A percentile compares a stretch with the other conserved stretches of the same genome.
phyloP scores from a whole-genome alignment of 257 asterid genomes.

The Rhazya stricta region DNA sequence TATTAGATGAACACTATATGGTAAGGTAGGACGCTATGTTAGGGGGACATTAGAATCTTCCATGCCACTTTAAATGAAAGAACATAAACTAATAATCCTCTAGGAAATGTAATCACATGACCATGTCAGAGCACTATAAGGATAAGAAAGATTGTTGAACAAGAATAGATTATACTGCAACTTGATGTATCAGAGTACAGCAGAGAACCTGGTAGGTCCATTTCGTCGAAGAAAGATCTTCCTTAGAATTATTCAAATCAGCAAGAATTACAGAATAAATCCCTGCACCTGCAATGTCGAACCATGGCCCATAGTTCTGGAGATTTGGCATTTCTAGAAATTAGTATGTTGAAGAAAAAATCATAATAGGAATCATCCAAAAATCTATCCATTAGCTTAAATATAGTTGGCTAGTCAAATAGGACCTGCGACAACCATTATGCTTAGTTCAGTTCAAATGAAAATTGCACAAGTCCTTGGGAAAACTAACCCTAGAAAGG shows the following conservation, averaged over 20 bases:
- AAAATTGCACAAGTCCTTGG: neutral
- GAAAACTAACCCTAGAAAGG: too few species aligned
- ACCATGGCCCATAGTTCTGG: constrained; percentile 86
- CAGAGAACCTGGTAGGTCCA: constrained; percentile 69
- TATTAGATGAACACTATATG: neutral
- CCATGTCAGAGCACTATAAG: neutral
- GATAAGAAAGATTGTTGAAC: neutral
- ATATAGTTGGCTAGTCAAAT: neutral
- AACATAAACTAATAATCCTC: neutral
- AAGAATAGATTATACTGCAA: neutral
- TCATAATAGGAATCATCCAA: neutral
- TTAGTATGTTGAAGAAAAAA: neutral
- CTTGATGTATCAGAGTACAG: constrained; percentile 9
- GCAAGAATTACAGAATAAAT: constrained; percentile 45
- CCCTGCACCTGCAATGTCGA: constrained; percentile 65
- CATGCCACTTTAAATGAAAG: neutral
- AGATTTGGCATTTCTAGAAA: constrained; percentile 1
- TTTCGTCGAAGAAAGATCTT: constrained; percentile 47
- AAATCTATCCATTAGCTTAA: neutral
- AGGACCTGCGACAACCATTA: neutral
- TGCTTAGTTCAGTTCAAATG: neutral
- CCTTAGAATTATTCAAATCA: constrained; percentile 29
- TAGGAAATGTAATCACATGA: neutral
- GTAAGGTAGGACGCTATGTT: neutral
- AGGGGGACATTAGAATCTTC: neutral